Percentiles rank a stretch among this genome's conserved stretches.
Evolutionary conservation across 2,329 filamentous ascomycete species (phyloP).

Genomic region (Xylaria sp.): DNA sequence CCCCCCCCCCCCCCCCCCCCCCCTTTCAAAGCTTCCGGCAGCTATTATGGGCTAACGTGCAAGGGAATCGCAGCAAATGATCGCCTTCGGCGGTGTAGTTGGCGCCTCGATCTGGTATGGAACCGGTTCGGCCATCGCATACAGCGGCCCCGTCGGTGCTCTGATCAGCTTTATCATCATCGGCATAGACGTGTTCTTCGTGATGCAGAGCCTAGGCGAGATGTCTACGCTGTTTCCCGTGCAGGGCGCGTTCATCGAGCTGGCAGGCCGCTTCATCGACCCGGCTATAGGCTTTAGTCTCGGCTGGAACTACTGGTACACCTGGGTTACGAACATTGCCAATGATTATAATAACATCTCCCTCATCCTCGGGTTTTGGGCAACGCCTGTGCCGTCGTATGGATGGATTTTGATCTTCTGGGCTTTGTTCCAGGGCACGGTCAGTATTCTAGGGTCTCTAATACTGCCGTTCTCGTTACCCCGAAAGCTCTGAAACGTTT

Average conservation of each 20-base stretch:
- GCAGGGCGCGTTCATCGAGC: slow-evolving; percentile 57
- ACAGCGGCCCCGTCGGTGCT: slow-evolving; percentile 41
- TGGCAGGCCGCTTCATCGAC: slow-evolving; percentile 58
- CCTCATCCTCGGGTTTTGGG: slow-evolving; percentile 52
- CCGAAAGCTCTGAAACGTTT: too few species aligned
- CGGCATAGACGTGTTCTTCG: slow-evolving; percentile 43
- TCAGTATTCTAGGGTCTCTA: too few species aligned
- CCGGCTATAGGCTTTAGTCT: slow-evolving; percentile 53
- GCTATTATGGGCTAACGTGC: not conserved
- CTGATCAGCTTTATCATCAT: slow-evolving; percentile 43
- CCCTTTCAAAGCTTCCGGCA: not conserved
- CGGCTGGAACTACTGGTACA: slow-evolving; percentile 56
- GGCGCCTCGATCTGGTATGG: slow-evolving; percentile 40
- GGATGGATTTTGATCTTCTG: slow-evolving; percentile 54
- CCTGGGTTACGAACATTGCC: slow-evolving; percentile 51
- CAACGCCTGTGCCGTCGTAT: slow-evolving; percentile 49
- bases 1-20: too few species aligned
- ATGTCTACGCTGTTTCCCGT: slow-evolving; percentile 60
- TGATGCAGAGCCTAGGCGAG: slow-evolving; percentile 61
- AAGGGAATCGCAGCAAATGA: slow-evolving; percentile 35
- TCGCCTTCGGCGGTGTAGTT: slow-evolving; percentile 39
- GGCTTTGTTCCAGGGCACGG: slow-evolving; percentile 49
- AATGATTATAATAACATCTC: slow-evolving; percentile 53
- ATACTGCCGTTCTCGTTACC: too few species aligned
- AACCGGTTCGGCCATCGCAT: slow-evolving; percentile 40